phyloP scores from a whole-genome alignment of 2,329 filamentous ascomycete species.

The Alternaria hordeiaustralica region DNA sequence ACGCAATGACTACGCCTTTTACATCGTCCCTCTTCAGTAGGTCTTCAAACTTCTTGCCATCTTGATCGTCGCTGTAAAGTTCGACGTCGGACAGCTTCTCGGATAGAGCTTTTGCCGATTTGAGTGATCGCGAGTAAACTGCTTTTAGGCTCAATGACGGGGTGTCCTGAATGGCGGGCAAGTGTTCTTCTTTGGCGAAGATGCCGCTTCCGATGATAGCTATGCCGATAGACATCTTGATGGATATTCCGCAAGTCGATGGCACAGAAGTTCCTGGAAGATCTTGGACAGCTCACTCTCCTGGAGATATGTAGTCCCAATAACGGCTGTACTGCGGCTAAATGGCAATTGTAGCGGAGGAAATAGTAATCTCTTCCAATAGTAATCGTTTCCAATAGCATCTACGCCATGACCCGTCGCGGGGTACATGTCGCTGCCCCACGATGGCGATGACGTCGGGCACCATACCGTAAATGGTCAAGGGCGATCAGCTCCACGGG shows the following conservation, averaged over 20 bases:
- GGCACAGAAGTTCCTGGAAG: neutral
- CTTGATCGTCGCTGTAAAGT: slow-evolving; percentile 64
- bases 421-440: slow-evolving; percentile 20
- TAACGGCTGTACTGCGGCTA: slow-evolving; percentile 21
- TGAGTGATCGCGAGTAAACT: slow-evolving; percentile 68
- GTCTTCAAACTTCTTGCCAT: slow-evolving; percentile 57
- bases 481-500: slow-evolving; percentile 12
- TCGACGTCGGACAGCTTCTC: slow-evolving; percentile 54
- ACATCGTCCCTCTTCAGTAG: slow-evolving; percentile 64
- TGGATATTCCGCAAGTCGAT: neutral
- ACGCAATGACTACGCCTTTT: slow-evolving; percentile 62
- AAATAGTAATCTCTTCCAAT: slow-evolving; percentile 5
- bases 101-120: slow-evolving; percentile 57
- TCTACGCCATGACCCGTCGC: slow-evolving; percentile 4
- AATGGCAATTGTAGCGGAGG: slow-evolving; percentile 19
- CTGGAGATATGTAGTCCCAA: neutral
- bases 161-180: slow-evolving; percentile 66
- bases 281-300: neutral
- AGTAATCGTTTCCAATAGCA: slow-evolving; percentile 13
- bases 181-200: slow-evolving; percentile 65
- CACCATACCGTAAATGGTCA: slow-evolving; percentile 20
- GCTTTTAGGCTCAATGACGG: slow-evolving; percentile 65
- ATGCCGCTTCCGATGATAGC: slow-evolving; percentile 70
- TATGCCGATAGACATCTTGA: slow-evolving; percentile 54
- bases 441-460: slow-evolving; percentile 22